Evolutionary conservation across 768 basidiomycete genomes (phyloP), one percentile per base, ranked within the genome.

Genomic region (Lactarius vividus): DNA sequence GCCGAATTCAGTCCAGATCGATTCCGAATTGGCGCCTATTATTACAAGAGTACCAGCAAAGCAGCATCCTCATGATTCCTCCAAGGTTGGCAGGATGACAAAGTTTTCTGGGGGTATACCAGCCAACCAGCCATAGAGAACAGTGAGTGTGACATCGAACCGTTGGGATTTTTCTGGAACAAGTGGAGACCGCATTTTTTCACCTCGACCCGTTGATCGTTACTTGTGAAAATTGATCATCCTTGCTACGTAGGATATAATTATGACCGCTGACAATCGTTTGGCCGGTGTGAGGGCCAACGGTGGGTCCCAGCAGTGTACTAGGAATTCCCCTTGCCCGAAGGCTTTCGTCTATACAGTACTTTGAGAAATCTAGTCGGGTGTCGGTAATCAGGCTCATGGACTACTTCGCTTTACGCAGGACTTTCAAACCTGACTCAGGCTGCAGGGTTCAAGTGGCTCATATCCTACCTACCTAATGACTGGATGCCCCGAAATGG

Each of bases 401-500:
- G 76, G 73, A 1, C 61, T 5, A 73, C 73, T 1, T 56, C 72
- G 2, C 71, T 76, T 2, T 75, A 72, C 3, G 13, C 65, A 1
- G 68, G 68, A 1, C 37, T 75, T 0, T 29, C 54, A 0, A 40
- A 44, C 44, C 62, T 78, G 56, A 69, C 68, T 59, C 77, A 74
- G 28, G 74, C 76, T 1, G 20, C 20, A 4, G 73, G 73, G 54
- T 53, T 76, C n/a, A 54, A 55, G 29, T 77, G 79, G n/a, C n/a
- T 23, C 1, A 42, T 42, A 42, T 20, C 42, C 46, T 16, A 82
- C 7, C 72, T 83, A 1, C 80, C 80, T 0, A 75, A 66, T 18
- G 74, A 78, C 23, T 82, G 81, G 81, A 61, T 65, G 59, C 73
- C 81, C 16, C 73, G 73, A 69, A 79, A 82, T 64, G 76, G 75